Evolutionary conservation across 352 stramenopile genomes (phyloP).

Genomic region (Pythium monospermum): DNA sequence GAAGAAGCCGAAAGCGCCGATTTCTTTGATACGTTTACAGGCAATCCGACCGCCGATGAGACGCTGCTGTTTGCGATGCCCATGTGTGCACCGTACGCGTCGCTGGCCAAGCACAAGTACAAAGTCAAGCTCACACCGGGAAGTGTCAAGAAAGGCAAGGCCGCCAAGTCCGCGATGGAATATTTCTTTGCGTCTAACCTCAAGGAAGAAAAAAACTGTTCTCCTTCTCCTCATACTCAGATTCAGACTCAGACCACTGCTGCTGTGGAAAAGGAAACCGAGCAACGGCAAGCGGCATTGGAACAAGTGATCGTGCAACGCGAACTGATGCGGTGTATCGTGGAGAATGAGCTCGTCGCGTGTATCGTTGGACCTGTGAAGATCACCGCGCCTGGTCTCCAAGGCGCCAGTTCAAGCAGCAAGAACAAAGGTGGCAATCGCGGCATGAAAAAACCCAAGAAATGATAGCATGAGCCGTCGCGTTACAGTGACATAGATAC

Average conservation of each 20-base stretch:
- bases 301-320: conserved; percentile 72
- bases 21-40: conserved; percentile 86
- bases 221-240: too few species aligned
- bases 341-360: conserved; percentile 85
- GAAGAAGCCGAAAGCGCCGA: conserved; percentile 68
- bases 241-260: conserved; percentile 1
- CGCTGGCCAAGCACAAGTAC: conserved; percentile 88
- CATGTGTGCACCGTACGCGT: conserved; percentile 88
- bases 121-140: conserved; percentile 91
- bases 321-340: conserved; percentile 86
- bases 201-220: conserved; percentile 66
- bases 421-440: too few species aligned
- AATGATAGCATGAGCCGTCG: too few species aligned
- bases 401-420: conserved; percentile 19
- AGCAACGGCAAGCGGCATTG: conserved; percentile 42
- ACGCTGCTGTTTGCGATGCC: conserved; percentile 87
- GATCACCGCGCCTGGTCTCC: conserved; percentile 70
- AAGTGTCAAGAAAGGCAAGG: conserved; percentile 89
- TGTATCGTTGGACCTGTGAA: conserved; percentile 91
- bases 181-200: conserved; percentile 72
- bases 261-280: conserved; percentile 10
- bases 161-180: conserved; percentile 82
- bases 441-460: too few species aligned
- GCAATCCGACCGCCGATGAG: conserved; percentile 70
- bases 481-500: too few species aligned